phyloP scores from a whole-genome alignment of 306 rosid genomes.

The Mucuna pruriens region DNA sequence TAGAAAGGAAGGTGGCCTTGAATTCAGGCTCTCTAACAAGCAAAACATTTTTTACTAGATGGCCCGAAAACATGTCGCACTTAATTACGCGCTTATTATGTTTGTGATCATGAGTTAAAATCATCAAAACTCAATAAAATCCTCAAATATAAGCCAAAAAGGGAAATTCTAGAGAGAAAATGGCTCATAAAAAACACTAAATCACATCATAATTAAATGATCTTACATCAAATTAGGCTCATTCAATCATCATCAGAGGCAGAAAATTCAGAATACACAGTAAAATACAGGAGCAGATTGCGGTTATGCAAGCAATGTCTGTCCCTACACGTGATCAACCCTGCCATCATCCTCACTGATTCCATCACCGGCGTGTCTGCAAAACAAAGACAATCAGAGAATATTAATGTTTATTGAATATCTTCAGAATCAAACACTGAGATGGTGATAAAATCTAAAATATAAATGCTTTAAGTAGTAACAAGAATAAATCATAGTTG shows the following conservation, averaged over 20 bases:
- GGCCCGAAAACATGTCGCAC: too few species aligned
- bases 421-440: neutral
- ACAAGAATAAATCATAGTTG: neutral
- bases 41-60: conserved; percentile 5
- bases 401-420: conserved; percentile 15
- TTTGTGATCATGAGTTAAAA: conserved; percentile 10
- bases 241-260: conserved; percentile 38
- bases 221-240: conserved; percentile 54
- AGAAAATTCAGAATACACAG: conserved; percentile 43
- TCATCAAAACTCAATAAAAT: conserved; percentile 13
- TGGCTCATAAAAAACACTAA: conserved; percentile 50
- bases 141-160: conserved; percentile 12
- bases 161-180: conserved; percentile 18
- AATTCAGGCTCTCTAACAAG: conserved; percentile 2
- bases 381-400: neutral
- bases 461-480: neutral
- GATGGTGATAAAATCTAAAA: neutral
- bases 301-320: conserved; percentile 33
- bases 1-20: neutral
- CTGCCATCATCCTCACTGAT: conserved; percentile 74
- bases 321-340: conserved; percentile 72
- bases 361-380: conserved; percentile 91
- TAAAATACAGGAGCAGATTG: conserved; percentile 53
- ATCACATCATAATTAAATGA: conserved; percentile 48
- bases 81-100: neutral